Conservation (phyloP, 2,329 filamentous ascomycete species). For the Cercospora zeae-maydis region DNA sequence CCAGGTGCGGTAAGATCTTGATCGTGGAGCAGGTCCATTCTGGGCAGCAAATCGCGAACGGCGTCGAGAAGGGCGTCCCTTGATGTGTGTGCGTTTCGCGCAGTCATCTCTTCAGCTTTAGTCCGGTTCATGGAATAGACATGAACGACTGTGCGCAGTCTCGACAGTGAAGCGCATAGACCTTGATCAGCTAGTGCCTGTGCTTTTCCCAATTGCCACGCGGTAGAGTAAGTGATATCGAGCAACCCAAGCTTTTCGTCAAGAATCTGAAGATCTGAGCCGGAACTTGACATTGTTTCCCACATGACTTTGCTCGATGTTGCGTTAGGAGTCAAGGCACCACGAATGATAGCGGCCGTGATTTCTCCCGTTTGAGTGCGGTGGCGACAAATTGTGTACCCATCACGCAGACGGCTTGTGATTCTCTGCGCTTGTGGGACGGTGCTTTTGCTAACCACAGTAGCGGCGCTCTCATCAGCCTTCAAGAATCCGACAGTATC, state of each 20-base stretch:
- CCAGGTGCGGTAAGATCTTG: background rate
- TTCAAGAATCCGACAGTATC: background rate
- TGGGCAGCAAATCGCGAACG: background rate
- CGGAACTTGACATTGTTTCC: background rate
- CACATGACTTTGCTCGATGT: background rate
- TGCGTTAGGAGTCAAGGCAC: background rate
- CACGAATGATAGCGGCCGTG: background rate
- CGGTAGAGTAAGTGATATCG: background rate
- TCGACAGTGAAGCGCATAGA: background rate
- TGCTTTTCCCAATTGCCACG: background rate
- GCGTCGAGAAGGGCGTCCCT: background rate
- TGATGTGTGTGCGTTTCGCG: background rate
- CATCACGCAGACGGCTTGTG: background rate
- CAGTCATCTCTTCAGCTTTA: background rate
- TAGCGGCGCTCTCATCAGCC: background rate
- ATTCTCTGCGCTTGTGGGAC: background rate
- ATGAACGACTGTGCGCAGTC: background rate
- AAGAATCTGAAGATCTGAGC: background rate
- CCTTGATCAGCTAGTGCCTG: background rate
- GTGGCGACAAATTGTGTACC: conserved; percentile 2
- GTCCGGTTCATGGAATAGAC: background rate
- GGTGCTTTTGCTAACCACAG: background rate
- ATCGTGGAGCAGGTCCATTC: background rate
- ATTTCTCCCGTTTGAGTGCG: background rate
- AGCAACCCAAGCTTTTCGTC: background rate